phyloP scores from a whole-genome alignment of 768 basidiomycete species.

The Pulveroboletus sp. region DNA sequence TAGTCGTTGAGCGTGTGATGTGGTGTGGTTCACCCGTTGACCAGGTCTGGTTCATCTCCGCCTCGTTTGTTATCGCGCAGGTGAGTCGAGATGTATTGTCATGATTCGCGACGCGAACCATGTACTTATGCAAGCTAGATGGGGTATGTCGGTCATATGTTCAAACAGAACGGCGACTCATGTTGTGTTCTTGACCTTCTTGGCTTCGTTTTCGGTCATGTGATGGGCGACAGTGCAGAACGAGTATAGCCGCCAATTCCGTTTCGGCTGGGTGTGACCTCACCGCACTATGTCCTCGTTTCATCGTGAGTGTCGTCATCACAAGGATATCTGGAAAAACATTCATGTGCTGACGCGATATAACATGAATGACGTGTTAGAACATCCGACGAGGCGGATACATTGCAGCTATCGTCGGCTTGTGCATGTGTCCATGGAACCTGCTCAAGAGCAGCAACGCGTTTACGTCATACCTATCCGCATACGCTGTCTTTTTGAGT shows the following conservation, averaged over 20 bases:
- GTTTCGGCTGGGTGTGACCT: slow-evolving; percentile 83
- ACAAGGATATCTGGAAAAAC: neutral
- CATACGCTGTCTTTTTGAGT: slow-evolving; percentile 78
- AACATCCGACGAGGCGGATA: slow-evolving; percentile 86
- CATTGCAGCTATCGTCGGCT: slow-evolving; percentile 73
- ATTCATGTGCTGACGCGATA: neutral
- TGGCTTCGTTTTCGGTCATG: slow-evolving; percentile 6
- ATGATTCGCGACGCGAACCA: slow-evolving; percentile 7
- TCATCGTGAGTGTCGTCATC: slow-evolving; percentile 48
- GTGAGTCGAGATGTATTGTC: slow-evolving; percentile 26
- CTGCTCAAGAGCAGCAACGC: slow-evolving; percentile 67
- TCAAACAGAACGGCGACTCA: slow-evolving; percentile 16
- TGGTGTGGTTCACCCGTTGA: slow-evolving; percentile 11
- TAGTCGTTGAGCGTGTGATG: neutral
- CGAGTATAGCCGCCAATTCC: slow-evolving; percentile 81
- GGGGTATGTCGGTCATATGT: slow-evolving; percentile 20
- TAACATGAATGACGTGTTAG: slow-evolving; percentile 29
- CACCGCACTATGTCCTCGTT: slow-evolving; percentile 74
- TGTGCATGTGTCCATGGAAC: slow-evolving; percentile 78
- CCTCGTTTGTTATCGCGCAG: slow-evolving; percentile 78
- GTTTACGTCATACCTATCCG: slow-evolving; percentile 80
- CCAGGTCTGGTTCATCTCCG: slow-evolving; percentile 76
- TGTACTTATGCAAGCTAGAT: slow-evolving; percentile 18
- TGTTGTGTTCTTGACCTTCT: neutral
- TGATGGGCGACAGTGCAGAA: slow-evolving; percentile 36